Base-by-base conservation (phyloP, 768 basidiomycete genomes). In the Termitomyces sp. region DNA sequence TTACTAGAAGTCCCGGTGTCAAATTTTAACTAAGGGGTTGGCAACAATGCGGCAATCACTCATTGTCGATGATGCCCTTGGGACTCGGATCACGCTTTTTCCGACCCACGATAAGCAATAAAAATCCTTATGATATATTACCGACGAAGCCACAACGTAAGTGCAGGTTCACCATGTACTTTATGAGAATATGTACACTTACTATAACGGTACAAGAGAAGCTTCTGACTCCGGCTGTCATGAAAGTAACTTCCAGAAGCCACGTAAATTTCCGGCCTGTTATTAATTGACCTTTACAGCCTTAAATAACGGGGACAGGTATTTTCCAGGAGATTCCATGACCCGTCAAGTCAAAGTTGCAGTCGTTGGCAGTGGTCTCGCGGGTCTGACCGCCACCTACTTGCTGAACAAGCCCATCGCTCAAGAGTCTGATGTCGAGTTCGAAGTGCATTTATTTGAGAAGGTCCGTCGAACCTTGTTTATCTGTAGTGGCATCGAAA, bases 371-470 rank as follows among this genome's bases (percentile, higher is more conserved):
- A 84, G 80, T 55, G 89, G 89, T 21, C 77, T 92, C 5, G 86
- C 89, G 23, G 88, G 88, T 4, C 74, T 91, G 26, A 85, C 87
- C 0, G 78, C 86, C 26, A 85, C 85, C 2, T 79, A 88, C 66
- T 67, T 86, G 17, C 68, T 91, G 11, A 68, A 71, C 12, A 65
- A 68, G 8, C 64, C 69, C 12, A 59, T 64, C n/a, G 51, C 66
- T 17, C 56, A 66, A 1, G 68, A 70, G 7, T 64, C 68, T 8
- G 69, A 74, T 47, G 75, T 83, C 17, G 66, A 76, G 5, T 80
- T 84, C 42, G 84, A 89, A 55, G 84, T 90, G 0, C 86, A 86
- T 68, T 55, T 92, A 1, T 85, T 91, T 53, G 89, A 91, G 67
- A 89, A 87, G 75, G 88, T 86, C 60, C 23, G 80, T 56, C 26